phyloP scores from a whole-genome alignment of 2,329 filamentous ascomycete species.

The Aspergillus spinulosporus region DNA sequence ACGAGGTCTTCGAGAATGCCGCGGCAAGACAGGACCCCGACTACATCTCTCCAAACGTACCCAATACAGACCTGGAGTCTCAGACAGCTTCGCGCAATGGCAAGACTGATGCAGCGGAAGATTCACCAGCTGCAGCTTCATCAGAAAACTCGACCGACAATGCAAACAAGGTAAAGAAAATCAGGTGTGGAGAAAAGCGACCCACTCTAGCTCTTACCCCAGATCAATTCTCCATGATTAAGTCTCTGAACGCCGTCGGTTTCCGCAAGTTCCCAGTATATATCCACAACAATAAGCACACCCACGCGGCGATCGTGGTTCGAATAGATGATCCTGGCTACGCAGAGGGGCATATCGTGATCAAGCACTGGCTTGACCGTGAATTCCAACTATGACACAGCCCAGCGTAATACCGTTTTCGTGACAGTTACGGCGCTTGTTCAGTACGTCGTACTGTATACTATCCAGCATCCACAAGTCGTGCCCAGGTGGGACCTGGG shows the following conservation, averaged over 20 bases:
- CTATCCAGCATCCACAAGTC: no score
- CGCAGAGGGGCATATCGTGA: constrained; percentile 73
- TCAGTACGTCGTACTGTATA: background rate
- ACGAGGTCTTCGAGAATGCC: constrained; percentile 73
- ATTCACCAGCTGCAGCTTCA: background rate
- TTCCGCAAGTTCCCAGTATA: constrained; percentile 59
- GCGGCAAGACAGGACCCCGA: constrained; percentile 69
- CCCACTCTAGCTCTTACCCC: constrained; percentile 76
- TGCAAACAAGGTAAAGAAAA: background rate
- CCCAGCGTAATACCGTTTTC: background rate
- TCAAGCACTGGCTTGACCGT: constrained; percentile 76
- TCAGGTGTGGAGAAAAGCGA: constrained; percentile 32
- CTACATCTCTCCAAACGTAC: constrained; percentile 62
- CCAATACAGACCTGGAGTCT: constrained; percentile 19
- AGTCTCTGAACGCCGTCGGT: constrained; percentile 66
- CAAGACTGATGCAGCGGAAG: constrained; percentile 5
- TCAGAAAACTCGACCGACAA: constrained; percentile 1
- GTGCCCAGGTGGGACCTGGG: background rate
- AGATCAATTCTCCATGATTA: constrained; percentile 82
- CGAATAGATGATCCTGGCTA: constrained; percentile 67
- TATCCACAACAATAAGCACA: constrained; percentile 67
- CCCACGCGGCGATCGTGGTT: constrained; percentile 87
- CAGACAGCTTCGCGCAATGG: background rate
- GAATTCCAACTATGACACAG: constrained; percentile 56
- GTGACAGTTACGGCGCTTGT: background rate